Evolutionary conservation across 176 grass and related monocot genomes (phyloP).

Genomic region (Microstegium vimineum): DNA sequence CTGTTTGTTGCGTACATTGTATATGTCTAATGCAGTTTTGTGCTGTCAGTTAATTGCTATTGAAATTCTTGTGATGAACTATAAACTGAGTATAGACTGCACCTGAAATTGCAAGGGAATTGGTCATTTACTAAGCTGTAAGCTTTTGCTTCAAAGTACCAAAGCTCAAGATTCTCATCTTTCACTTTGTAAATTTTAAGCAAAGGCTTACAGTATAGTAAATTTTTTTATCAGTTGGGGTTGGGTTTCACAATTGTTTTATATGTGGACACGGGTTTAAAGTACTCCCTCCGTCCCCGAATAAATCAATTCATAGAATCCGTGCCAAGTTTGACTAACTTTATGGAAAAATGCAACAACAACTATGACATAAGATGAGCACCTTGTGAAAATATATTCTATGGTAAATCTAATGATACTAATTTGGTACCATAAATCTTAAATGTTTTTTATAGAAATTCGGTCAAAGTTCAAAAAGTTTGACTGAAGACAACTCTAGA

Average conservation of each 20-base stretch:
- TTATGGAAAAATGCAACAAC: no score
- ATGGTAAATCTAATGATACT: no score
- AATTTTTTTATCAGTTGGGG: neutral
- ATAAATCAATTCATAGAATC: no score
- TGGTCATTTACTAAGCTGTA: neutral
- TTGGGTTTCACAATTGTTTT: neutral
- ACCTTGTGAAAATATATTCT: no score
- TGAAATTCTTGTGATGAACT: neutral
- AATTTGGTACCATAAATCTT: no score
- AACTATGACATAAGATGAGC: no score
- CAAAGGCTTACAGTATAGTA: neutral
- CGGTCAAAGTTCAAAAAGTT: no score
- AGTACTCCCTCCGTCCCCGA: no score
- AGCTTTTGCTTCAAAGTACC: neutral
- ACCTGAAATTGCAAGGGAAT: neutral
- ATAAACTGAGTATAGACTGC: neutral
- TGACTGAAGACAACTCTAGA: no score
- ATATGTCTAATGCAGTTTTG: neutral
- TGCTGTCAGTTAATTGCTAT: neutral
- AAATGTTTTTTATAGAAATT: no score
- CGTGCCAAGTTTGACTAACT: no score
- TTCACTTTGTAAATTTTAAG: neutral
- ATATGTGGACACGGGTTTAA: neutral
- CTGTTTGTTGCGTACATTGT: neutral
- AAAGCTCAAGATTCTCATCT: neutral